These are phyloP conservation scores for Rhodotorula sp. DNA, from an alignment of 1,284 basidiomycete genomes.

Conservation along the genomic window DNA sequence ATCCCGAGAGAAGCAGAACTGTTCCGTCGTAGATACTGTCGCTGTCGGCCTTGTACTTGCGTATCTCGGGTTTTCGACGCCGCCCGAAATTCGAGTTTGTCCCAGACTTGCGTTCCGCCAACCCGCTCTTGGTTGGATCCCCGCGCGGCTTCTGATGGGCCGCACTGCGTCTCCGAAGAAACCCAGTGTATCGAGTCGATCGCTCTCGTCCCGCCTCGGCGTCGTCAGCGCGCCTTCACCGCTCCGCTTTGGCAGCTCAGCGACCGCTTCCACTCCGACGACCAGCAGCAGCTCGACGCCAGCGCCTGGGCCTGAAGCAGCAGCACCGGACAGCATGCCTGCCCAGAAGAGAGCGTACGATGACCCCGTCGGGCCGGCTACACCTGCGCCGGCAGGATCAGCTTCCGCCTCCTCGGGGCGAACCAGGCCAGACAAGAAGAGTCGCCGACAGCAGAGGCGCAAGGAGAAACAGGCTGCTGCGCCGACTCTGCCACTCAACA, in stretches of 20 bases:
- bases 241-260: slow-evolving; percentile 6
- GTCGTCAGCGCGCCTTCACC: slow-evolving; percentile 9
- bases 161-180: slow-evolving; percentile 18
- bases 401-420: neutral
- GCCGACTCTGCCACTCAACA: neutral
- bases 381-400: neutral
- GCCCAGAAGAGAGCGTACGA: slow-evolving; percentile 26
- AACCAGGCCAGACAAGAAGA: neutral
- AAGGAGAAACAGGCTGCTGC: too few species aligned
- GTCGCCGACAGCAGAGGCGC: neutral
- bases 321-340: slow-evolving; percentile 5
- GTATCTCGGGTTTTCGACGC: too few species aligned
- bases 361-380: slow-evolving; percentile 5
- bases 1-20: neutral
- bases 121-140: too few species aligned
- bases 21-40: neutral
- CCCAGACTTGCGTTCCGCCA: neutral
- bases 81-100: neutral
- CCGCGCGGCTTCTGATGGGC: slow-evolving; percentile 7
- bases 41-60: too few species aligned
- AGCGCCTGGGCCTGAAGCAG: neutral
- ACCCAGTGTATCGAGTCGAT: neutral
- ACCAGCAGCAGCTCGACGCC: neutral
- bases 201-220: slow-evolving; percentile 15
- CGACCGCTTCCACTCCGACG: neutral